Evolutionary conservation across 2,329 filamentous ascomycete genomes (phyloP), one percentile per base, ranked within the genome.

Genomic region (Camillea tinctor): DNA sequence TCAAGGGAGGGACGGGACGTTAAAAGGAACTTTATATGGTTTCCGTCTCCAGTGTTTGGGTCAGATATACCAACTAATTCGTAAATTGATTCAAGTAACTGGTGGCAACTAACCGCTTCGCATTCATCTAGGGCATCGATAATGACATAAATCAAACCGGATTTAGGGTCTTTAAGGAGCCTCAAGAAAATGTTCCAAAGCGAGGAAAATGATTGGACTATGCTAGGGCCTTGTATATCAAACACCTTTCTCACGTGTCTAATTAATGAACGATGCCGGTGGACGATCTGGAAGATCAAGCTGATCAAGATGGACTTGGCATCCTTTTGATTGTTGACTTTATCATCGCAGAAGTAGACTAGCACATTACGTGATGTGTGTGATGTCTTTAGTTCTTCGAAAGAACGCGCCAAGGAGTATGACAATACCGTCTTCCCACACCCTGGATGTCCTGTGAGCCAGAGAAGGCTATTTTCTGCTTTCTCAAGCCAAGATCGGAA

Each of bases 111-210:
- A 26, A 36, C 23, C 17, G 66, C 61, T 54, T 76, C 74, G 58
- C 75, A 77, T 61, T 77, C 75, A 66, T 77, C 75, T 55, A 78
- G 67, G 5, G 73, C 74, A 59, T 78, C 75, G 24, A 77, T 65
- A 19, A 77, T 72, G 26, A 77, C 59, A 44, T 63, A 70, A 13
- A 75, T 51, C 7, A 68, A 24, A 3, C 71, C 70, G 23, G 55
- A 60, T 50, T 66, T 70, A 3, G 65, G 70, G 54, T 77, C 73
- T 5, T 58, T 64, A 13, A 70, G 58, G 53, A 76, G 71, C 22
- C 64, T 68, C 15, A 70, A 50, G 58, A 77, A 77, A 22, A 76
- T 62, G 49, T 64, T 64, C 75, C 74, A 77, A 1, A 78, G 70
- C 17, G 68, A 67, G 7, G 69, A 64, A 62, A 76, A 75, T 9